Evolutionary conservation across 768 basidiomycete species (phyloP).

Genomic region (Mycena maculata): DNA sequence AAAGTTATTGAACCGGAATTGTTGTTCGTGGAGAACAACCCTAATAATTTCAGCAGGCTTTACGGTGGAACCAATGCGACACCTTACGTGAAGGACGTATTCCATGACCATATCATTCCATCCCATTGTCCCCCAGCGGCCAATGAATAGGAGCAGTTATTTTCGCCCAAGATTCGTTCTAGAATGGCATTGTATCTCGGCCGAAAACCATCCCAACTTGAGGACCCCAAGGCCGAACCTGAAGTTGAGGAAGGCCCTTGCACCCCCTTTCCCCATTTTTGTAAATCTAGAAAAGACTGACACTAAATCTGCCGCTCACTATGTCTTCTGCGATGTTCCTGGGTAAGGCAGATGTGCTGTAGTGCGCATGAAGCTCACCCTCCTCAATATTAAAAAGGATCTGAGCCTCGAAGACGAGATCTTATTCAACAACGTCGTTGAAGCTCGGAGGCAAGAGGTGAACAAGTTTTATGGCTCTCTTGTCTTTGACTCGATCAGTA

Average conservation of each 20-base stretch:
- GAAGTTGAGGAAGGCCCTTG: constrained; percentile 65
- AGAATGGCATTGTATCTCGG: constrained; percentile 60
- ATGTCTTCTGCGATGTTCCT: constrained; percentile 87
- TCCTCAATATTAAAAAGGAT: constrained; percentile 78
- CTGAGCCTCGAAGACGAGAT: constrained; percentile 88
- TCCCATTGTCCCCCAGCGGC: constrained; percentile 76
- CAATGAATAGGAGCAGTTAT: constrained; percentile 59
- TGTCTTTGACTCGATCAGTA: constrained; percentile 85
- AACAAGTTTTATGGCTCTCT: constrained; percentile 94
- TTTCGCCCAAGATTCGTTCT: constrained; percentile 62
- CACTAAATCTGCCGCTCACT: constrained; percentile 95
- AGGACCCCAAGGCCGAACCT: constrained; percentile 54
- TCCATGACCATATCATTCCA: constrained; percentile 96
- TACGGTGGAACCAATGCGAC: constrained; percentile 90
- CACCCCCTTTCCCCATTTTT: constrained; percentile 74
- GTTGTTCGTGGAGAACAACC: constrained; percentile 97
- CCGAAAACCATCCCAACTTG: constrained; percentile 49
- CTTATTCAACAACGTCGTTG: constrained; percentile 87
- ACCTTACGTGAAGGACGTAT: constrained; percentile 93
- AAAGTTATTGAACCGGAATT: constrained; percentile 85
- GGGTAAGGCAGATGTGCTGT: constrained; percentile 94
- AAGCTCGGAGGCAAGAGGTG: constrained; percentile 91
- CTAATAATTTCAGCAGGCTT: constrained; percentile 91
- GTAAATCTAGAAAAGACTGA: constrained; percentile 89
- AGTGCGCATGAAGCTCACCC: constrained; percentile 93